A percentile compares a stretch with the other conserved stretches of the same genome.
phyloP scores from a whole-genome alignment of 768 basidiomycete genomes.

The Nidularia sp. region DNA sequence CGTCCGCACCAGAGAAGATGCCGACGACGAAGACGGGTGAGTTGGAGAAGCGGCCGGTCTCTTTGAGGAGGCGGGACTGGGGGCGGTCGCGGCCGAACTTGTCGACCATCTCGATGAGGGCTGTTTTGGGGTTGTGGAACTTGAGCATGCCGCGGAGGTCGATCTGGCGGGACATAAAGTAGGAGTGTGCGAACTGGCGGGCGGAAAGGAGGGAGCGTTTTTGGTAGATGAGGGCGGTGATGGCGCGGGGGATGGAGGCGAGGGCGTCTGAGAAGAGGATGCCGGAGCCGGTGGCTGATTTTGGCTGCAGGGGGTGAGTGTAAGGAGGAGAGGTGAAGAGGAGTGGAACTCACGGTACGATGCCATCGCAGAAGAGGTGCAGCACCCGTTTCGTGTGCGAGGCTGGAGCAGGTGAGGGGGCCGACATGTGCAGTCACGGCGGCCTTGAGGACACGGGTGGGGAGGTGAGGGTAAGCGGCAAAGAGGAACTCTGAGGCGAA shows the following conservation, averaged over 20 bases:
- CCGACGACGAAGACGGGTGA: conserved; percentile 96
- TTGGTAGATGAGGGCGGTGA: conserved; percentile 87
- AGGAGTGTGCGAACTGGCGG: conserved; percentile 83
- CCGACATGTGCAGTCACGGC: conserved; percentile 93
- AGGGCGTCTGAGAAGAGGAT: conserved; percentile 83
- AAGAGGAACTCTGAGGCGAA: conserved; percentile 85
- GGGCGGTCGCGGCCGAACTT: conserved; percentile 66
- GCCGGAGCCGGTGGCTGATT: conserved; percentile 40
- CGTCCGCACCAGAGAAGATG: conserved; percentile 76
- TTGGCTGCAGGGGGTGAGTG: conserved; percentile 28
- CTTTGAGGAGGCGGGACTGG: conserved; percentile 80
- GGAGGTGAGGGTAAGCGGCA: conserved; percentile 82
- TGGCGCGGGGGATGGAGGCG: conserved; percentile 79
- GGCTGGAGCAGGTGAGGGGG: conserved; percentile 72
- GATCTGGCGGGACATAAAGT: conserved; percentile 83
- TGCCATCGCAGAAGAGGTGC: conserved; percentile 78
- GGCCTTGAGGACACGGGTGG: conserved; percentile 86
- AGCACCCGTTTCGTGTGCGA: conserved; percentile 85
- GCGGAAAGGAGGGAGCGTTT: conserved; percentile 81
- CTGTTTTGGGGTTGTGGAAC: conserved; percentile 78
- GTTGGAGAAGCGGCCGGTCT: conserved; percentile 88
- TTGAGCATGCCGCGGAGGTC: conserved; percentile 79
- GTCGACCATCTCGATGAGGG: conserved; percentile 66
- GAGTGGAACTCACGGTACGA: conserved; percentile 50
- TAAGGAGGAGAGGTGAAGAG: conserved; percentile 1